Conservation (phyloP, 2,329 filamentous ascomycete genomes). For the Periconia sp. region DNA sequence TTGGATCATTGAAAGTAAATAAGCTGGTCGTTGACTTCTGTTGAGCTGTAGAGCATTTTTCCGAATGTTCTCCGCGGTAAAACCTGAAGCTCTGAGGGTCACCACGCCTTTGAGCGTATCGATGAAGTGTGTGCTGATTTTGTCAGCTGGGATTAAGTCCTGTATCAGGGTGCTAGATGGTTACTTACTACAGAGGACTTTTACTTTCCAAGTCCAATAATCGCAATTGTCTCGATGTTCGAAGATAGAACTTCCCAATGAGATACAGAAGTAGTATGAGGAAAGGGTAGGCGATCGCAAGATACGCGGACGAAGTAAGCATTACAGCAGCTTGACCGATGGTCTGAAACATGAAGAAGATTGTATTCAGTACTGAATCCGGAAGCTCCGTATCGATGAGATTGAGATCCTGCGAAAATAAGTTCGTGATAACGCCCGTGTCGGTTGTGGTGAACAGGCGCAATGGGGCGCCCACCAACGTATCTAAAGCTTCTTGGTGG, state of each 20-base stretch:
- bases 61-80: slow-evolving; percentile 1
- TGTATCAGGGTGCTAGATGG: background rate
- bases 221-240: slow-evolving; percentile 49
- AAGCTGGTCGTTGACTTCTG: slow-evolving; percentile 42
- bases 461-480: slow-evolving; percentile 12
- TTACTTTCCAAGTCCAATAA: slow-evolving; percentile 54
- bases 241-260: slow-evolving; percentile 47
- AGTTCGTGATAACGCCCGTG: slow-evolving; percentile 14
- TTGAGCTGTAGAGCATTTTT: slow-evolving; percentile 36
- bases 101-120: slow-evolving; percentile 50
- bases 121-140: slow-evolving; percentile 46
- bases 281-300: slow-evolving; percentile 37
- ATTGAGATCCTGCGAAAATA: slow-evolving; percentile 43
- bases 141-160: background rate
- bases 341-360: slow-evolving; percentile 1
- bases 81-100: slow-evolving; percentile 50
- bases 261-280: slow-evolving; percentile 36
- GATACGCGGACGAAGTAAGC: slow-evolving; percentile 23
- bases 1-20: slow-evolving; percentile 45
- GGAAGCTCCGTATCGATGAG: slow-evolving; percentile 45
- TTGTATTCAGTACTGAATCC: slow-evolving; percentile 5
- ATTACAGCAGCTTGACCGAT: slow-evolving; percentile 15
- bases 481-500: slow-evolving; percentile 46
- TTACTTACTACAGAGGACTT: slow-evolving; percentile 43
- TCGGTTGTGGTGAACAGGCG: slow-evolving; percentile 17